A percentile compares a stretch with the other conserved stretches of the same genome.
Evolutionary conservation across 148 eudicot species (phyloP).

Genomic region (Rhododendron griersonianum): DNA sequence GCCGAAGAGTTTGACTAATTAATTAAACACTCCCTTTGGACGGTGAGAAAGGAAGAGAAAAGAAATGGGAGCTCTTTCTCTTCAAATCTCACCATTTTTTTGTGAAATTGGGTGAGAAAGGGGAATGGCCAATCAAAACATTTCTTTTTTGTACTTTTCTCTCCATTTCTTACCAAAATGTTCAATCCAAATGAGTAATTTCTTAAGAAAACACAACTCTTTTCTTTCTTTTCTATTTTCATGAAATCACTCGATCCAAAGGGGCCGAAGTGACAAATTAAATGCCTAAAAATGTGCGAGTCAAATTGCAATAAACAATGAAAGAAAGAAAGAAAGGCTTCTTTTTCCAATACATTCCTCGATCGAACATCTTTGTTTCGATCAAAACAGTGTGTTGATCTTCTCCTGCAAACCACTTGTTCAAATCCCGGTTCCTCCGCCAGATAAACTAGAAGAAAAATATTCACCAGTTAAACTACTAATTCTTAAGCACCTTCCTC

Average conservation of each 20-base stretch:
- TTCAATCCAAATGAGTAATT: too few species aligned
- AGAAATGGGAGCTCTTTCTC: too few species aligned
- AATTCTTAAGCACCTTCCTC: neutral
- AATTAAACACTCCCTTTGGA: too few species aligned
- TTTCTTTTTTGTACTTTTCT: too few species aligned
- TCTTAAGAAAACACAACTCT: too few species aligned
- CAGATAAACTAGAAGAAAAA: neutral
- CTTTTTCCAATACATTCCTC: neutral
- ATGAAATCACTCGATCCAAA: too few species aligned
- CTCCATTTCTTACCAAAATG: too few species aligned
- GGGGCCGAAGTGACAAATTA: neutral
- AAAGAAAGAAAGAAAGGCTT: neutral
- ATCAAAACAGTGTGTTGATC: neutral
- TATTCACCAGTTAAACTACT: neutral
- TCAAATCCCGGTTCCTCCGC: conserved; percentile 4
- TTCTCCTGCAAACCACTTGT: neutral
- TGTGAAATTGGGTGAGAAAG: too few species aligned
- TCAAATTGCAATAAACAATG: neutral
- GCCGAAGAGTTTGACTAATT: neutral
- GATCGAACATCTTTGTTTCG: neutral
- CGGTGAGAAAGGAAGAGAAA: neutral
- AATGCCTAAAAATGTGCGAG: neutral
- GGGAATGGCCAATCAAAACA: too few species aligned
- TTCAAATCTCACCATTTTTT: too few species aligned
- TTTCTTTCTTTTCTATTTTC: too few species aligned